phyloP scores from a whole-genome alignment of 1,284 basidiomycete species.

The Mycena sp. region DNA sequence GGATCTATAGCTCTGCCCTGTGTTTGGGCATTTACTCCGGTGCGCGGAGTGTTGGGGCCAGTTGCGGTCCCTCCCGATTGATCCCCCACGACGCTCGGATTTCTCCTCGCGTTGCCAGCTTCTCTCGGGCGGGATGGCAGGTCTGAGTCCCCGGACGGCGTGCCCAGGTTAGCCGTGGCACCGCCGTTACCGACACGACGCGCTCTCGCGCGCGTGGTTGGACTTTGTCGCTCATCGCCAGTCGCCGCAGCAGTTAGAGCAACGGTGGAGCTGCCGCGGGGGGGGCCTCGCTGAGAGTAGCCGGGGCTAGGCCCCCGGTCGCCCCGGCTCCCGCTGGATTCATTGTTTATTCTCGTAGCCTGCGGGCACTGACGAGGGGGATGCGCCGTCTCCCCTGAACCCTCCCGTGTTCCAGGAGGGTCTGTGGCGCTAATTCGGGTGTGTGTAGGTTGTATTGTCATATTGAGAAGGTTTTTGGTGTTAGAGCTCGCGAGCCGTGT shows the following conservation, averaged over 20 bases:
- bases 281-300: no score
- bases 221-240: background rate
- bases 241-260: no score
- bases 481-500: background rate
- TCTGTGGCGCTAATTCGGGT: background rate
- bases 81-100: background rate
- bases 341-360: no score
- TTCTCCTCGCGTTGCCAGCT: background rate
- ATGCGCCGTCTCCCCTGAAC: no score
- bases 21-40: background rate
- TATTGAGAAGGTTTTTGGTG: background rate
- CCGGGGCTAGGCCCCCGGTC: no score
- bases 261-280: no score
- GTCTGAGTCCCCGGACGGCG: background rate
- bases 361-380: no score
- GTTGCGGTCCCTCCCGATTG: no score
- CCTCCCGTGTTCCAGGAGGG: background rate
- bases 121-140: background rate
- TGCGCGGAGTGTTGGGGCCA: no score
- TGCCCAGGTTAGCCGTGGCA: background rate
- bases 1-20: background rate
- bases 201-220: background rate
- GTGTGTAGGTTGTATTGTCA: background rate
- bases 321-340: no score
- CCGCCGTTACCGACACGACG: background rate